Base-by-base conservation (phyloP, 495 filamentous ascomycete species). In the Neurospora terricola region DNA sequence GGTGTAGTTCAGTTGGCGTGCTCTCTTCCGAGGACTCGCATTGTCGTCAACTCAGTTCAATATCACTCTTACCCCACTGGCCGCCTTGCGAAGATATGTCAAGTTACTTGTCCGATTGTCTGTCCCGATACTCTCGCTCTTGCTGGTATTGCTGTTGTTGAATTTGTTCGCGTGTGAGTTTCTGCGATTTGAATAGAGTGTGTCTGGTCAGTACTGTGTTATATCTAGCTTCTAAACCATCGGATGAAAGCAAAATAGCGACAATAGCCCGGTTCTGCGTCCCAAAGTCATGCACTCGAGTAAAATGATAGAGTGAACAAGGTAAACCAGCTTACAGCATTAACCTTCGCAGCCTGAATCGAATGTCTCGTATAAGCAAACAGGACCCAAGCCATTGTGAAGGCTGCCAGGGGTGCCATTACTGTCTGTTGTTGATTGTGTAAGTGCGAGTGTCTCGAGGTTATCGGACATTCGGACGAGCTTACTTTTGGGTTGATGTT, bases 351-450 rank as follows among this genome's bases (percentile, higher is more conserved):
- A 37, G 83, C 78, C 77, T 80, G 81, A 38, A 84, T 86, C 0
- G 79, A 81, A 14, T 81, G 79, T 21, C 83, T 76, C 2, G 83
- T 79, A 72, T 85, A 86, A 78, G 79, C 77, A 69, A 86, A 84
- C 30, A 86, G 75, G 9, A 86, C 42, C 18, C 78, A 80, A 7
- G 85, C 85, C 85, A 86, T 86, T 4, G 82, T 85, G 68, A 86
- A 85, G 23, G 84, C 85, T 0, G 85, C 84, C 1, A 82, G 75
- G 4, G 85, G 85, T 11, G 83, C 82, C 73, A 83, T 80, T 16
- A 86, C 73, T 0, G 81, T 86, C 85, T 86, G 27, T 34, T 21
- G 70, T 16, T 34, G 8, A 16, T 70, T 54, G 70, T 73, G n/a
- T 16, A 30, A 36, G 40, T 48, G 43, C 62, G 66, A 38, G 12